phyloP scores from a whole-genome alignment of 1,284 basidiomycete genomes.

The Kalmanozyma brasiliensis region DNA sequence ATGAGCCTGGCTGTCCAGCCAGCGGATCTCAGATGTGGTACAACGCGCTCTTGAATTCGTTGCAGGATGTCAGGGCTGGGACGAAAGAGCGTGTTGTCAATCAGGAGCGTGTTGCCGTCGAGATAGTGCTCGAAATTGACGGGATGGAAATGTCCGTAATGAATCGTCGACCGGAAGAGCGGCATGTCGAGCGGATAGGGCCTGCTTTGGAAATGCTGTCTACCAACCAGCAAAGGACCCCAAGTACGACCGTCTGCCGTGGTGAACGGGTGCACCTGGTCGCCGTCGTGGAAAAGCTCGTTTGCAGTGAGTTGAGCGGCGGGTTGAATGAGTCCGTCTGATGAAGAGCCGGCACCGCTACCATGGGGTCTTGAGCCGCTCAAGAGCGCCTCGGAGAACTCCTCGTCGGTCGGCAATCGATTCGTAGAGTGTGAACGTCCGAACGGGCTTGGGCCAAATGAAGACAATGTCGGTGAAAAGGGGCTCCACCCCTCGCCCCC shows the following conservation, averaged over 20 bases:
- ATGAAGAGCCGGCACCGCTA: too few species aligned
- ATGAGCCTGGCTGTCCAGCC: neutral
- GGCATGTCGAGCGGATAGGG: constrained; percentile 7
- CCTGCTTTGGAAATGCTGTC: neutral
- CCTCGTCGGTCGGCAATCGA: too few species aligned
- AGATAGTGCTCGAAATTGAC: neutral
- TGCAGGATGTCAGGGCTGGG: constrained; percentile 4
- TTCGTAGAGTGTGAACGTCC: too few species aligned
- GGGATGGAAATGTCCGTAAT: neutral
- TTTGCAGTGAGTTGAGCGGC: too few species aligned
- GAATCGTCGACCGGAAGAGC: neutral
- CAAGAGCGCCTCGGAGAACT: too few species aligned
- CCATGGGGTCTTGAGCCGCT: too few species aligned
- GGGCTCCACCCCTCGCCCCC: too few species aligned
- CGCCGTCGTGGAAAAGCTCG: too few species aligned
- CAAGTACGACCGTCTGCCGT: neutral
- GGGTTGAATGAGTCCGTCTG: too few species aligned
- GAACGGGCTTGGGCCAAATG: neutral
- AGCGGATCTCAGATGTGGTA: neutral
- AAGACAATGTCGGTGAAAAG: too few species aligned
- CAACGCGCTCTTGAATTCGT: neutral
- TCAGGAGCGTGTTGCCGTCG: fast-evolving
- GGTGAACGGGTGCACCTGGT: neutral
- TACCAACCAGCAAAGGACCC: constrained; percentile 1
- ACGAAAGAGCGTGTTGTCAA: neutral